Base-by-base conservation (phyloP, 495 filamentous ascomycete species). In the Gamarada debralockiae region DNA sequence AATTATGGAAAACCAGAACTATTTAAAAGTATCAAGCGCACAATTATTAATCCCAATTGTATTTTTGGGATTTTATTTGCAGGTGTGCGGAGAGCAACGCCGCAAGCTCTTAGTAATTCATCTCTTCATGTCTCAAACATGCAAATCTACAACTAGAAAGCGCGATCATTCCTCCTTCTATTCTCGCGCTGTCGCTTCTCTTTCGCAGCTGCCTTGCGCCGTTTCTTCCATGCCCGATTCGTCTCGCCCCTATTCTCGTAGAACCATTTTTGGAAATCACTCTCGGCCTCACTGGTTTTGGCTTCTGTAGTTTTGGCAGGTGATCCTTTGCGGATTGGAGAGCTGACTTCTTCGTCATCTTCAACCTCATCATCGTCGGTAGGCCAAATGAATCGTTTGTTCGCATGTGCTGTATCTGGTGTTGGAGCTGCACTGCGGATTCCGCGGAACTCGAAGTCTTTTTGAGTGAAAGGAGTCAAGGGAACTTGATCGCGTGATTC, bases 241-340 rank as follows among this genome's bases (percentile, higher is more conserved):
- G 86, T 82, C 38, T 96, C 89, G 1, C 92, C 91, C 1, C 92
- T 77, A 53, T 92, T 79, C 65, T 95, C 91, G 81, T 87, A 97
- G 68, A 97, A 98, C 81, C 84, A 90, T 62, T 92, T 88, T 36
- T 84, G 76, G 69, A 96, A 97, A 18, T 88, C 85, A 27, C 82
- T 85, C 3, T 70, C 66, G 24, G 49, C 56, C 0, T 69, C 59
- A 3, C 69, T 69, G 6, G 48, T 55, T 29, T 53, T 59, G 13
- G 6, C 36, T 27, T 7, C 21, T 3, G 18, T 34, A 52, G 31
- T 61, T 58, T 23, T 29, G n/a, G 1, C 13, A 5, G 1, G 21
- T 15, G 6, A 15, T 27, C 1, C 12, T 15, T 20, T 64, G 51
- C 4, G 48, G 61, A 22, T 64, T 62, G 15, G 64, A 58, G 23